These are phyloP conservation scores for Tolypocladium sp. DNA, from an alignment of 2,329 filamentous ascomycete genomes.

Conservation along the genomic window DNA sequence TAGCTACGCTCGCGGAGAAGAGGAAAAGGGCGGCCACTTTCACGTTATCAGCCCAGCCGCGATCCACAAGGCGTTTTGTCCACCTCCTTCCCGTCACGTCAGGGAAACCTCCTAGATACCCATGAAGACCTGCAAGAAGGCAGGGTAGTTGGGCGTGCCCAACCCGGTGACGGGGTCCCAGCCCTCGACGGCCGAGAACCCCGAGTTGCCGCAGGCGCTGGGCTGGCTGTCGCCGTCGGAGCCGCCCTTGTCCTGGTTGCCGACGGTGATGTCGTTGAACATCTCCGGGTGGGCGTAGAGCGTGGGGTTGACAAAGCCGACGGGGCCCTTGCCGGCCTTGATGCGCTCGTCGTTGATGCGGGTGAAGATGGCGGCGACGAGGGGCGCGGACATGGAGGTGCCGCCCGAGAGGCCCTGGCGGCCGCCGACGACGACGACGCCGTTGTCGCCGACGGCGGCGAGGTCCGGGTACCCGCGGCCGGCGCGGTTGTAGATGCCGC, in stretches of 20 bases:
- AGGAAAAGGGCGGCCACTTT: background rate
- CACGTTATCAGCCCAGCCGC: no score
- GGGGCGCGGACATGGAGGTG: constrained; percentile 32
- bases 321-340: constrained; percentile 15
- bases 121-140: constrained; percentile 33
- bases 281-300: constrained; percentile 7
- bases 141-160: constrained; percentile 9
- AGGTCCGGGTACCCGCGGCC: background rate
- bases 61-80: background rate
- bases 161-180: constrained; percentile 12
- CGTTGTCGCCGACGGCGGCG: background rate
- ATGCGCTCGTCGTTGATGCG: constrained; percentile 20
- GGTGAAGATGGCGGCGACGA: constrained; percentile 23
- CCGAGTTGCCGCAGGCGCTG: constrained; percentile 8
- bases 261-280: constrained; percentile 8
- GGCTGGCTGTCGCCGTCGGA: background rate
- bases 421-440: constrained; percentile 28
- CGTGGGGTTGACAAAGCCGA: constrained; percentile 25
- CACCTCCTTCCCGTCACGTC: background rate
- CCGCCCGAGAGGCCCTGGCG: constrained; percentile 34
- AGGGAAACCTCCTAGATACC: background rate
- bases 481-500: background rate
- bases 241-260: constrained; percentile 9
- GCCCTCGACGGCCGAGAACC: constrained; percentile 10
- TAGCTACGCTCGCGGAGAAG: background rate